Evolutionary conservation across 768 basidiomycete genomes (phyloP).

Genomic region (Mycena rosella): DNA sequence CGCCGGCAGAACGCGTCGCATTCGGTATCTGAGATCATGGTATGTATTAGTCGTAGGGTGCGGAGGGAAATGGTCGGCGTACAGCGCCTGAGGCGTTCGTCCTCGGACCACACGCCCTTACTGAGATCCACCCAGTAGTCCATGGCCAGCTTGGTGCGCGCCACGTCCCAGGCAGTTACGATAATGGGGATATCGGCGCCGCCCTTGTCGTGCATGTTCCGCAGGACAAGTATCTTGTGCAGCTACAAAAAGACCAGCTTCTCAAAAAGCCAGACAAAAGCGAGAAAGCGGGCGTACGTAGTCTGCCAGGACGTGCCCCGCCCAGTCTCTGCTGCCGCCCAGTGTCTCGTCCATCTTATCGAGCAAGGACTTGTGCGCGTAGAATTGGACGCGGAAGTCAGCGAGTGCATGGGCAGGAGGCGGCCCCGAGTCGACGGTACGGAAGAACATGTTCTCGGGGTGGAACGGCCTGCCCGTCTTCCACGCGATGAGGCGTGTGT

Average conservation of each 20-base stretch:
- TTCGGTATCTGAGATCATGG: slow-evolving; percentile 5
- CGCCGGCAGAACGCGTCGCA: slow-evolving; percentile 15
- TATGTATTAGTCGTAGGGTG: background rate
- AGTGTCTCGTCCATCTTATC: slow-evolving; percentile 14
- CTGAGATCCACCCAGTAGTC: slow-evolving; percentile 43
- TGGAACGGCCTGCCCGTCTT: slow-evolving; percentile 35
- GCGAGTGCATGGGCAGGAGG: slow-evolving; percentile 33
- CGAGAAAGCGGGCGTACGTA: slow-evolving; percentile 10
- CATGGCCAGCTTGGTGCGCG: slow-evolving; percentile 38
- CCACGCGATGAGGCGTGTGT: slow-evolving; percentile 38
- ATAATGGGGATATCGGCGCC: slow-evolving; percentile 44
- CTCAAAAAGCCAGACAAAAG: too few relatives aligned
- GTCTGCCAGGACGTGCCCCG: background rate
- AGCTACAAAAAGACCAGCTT: slow-evolving; percentile 35
- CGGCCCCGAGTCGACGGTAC: slow-evolving; percentile 30
- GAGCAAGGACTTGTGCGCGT: slow-evolving; percentile 11
- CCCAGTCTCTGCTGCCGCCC: slow-evolving; percentile 13
- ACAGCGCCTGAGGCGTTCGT: slow-evolving; percentile 10
- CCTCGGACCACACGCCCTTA: slow-evolving; percentile 24
- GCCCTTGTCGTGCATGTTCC: slow-evolving; percentile 46
- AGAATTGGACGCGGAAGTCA: slow-evolving; percentile 31
- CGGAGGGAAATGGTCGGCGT: background rate
- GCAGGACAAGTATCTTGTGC: slow-evolving; percentile 41
- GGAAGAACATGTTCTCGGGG: slow-evolving; percentile 31
- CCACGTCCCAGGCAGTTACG: slow-evolving; percentile 36